Conservation (phyloP, 768 basidiomycete genomes). For the Lentinula sp. region DNA sequence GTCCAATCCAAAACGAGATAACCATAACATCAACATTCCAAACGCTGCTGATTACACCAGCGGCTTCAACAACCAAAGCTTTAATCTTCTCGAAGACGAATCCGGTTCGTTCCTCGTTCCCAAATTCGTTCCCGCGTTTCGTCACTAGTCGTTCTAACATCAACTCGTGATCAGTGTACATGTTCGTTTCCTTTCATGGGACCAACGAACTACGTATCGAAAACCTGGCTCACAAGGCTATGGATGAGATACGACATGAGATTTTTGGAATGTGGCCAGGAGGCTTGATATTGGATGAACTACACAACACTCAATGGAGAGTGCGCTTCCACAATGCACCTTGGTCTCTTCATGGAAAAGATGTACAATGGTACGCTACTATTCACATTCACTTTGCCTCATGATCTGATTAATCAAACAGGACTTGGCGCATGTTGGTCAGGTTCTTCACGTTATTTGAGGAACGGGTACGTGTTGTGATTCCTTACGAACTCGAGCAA, state of each 20-base stretch:
- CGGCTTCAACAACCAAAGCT: background rate
- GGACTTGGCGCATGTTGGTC: slow-evolving; percentile 56
- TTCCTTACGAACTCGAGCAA: background rate
- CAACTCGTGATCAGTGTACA: slow-evolving; percentile 1
- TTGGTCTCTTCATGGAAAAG: slow-evolving; percentile 55
- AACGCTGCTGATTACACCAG: background rate
- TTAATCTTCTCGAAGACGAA: slow-evolving; percentile 1
- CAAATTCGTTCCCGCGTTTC: background rate
- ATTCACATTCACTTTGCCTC: background rate
- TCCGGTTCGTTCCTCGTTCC: background rate
- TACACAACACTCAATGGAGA: slow-evolving; percentile 43
- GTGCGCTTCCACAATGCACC: slow-evolving; percentile 63
- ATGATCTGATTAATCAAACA: slow-evolving; percentile 14
- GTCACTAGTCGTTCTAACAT: background rate
- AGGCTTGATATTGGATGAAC: slow-evolving; percentile 46
- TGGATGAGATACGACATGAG: slow-evolving; percentile 51
- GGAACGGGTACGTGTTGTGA: slow-evolving; percentile 37
- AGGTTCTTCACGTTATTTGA: slow-evolving; percentile 57
- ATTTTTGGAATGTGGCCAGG: slow-evolving; percentile 63
- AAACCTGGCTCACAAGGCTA: slow-evolving; percentile 39
- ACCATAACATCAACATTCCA: background rate
- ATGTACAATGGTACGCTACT: slow-evolving; percentile 42
- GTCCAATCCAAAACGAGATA: slow-evolving; percentile 1
- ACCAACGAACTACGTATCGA: slow-evolving; percentile 60
- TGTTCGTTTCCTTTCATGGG: slow-evolving; percentile 60